phyloP scores from a whole-genome alignment of 2,329 filamentous ascomycete species.

The Aspergillus pseudotamarii region DNA sequence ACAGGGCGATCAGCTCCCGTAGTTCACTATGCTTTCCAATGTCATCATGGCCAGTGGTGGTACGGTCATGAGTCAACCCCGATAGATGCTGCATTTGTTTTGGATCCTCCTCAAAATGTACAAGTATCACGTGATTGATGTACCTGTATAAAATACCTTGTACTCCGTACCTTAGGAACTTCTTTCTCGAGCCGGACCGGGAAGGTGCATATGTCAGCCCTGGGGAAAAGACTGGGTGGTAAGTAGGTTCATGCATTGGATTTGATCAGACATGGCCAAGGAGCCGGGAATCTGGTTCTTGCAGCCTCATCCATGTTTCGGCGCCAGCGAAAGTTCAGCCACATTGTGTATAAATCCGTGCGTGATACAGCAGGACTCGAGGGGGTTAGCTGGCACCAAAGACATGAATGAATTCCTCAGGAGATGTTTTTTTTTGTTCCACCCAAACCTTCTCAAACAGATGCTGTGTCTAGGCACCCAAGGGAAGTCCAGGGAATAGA shows the following conservation, averaged over 20 bases:
- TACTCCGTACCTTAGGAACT: not conserved
- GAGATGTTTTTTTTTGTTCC: not conserved
- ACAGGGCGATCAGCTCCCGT: slow-evolving; percentile 1
- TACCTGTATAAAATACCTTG: no score
- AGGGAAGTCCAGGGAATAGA: not conserved
- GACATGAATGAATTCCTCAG: not conserved
- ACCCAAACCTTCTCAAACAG: not conserved
- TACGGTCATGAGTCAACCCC: not conserved
- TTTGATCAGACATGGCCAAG: not conserved
- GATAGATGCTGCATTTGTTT: not conserved
- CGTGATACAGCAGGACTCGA: not conserved
- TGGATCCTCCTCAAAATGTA: not conserved
- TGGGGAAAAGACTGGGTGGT: not conserved
- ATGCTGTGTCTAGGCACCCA: not conserved
- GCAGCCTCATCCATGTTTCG: not conserved
- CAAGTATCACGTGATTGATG: not conserved
- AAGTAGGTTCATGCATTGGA: not conserved
- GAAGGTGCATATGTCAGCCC: not conserved
- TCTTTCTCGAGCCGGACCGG: not conserved
- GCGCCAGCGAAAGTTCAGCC: not conserved
- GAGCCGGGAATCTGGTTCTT: not conserved
- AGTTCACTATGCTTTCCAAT: not conserved
- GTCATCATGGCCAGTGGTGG: not conserved
- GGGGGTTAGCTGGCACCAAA: no score
- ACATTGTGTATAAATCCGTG: not conserved